A percentile compares a stretch with the other conserved stretches of the same genome.
Evolutionary conservation across 169 alveolate genomes (phyloP).

Genomic region (Pseudocohnilembus persalinus): DNA sequence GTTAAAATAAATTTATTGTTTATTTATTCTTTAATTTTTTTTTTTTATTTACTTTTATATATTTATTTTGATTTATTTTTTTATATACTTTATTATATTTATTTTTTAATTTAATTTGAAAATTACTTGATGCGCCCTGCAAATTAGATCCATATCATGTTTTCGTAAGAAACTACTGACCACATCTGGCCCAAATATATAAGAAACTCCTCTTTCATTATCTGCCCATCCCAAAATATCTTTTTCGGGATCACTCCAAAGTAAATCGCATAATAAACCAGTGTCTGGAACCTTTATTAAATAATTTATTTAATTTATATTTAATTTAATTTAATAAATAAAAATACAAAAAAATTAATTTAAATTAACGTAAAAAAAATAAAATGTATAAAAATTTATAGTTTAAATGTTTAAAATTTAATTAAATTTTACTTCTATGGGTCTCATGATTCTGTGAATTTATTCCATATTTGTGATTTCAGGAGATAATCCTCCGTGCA

Average conservation of each 20-base stretch:
- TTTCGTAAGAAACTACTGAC: slow-evolving; percentile 54
- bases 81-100: no score
- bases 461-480: slow-evolving; percentile 68
- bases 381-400: no score
- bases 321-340: no score
- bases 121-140: slow-evolving; percentile 69
- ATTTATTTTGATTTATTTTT: slow-evolving; percentile 15
- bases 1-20: no score
- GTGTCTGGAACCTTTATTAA: slow-evolving; percentile 22
- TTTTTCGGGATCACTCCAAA: slow-evolving; percentile 83
- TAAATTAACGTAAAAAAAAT: no score
- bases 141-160: slow-evolving; percentile 66
- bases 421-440: slow-evolving; percentile 60
- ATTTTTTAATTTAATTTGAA: no score
- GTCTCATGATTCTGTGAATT: slow-evolving; percentile 70
- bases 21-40: background rate
- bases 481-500: slow-evolving; percentile 80
- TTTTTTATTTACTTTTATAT: background rate
- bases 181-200: slow-evolving; percentile 54
- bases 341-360: no score
- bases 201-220: slow-evolving; percentile 69
- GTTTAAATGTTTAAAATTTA: no score
- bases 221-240: slow-evolving; percentile 70
- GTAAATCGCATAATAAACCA: slow-evolving; percentile 70
- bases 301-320: no score